Base-by-base conservation (phyloP, 73 alveolate genomes). In the Paramecium bursaria region DNA sequence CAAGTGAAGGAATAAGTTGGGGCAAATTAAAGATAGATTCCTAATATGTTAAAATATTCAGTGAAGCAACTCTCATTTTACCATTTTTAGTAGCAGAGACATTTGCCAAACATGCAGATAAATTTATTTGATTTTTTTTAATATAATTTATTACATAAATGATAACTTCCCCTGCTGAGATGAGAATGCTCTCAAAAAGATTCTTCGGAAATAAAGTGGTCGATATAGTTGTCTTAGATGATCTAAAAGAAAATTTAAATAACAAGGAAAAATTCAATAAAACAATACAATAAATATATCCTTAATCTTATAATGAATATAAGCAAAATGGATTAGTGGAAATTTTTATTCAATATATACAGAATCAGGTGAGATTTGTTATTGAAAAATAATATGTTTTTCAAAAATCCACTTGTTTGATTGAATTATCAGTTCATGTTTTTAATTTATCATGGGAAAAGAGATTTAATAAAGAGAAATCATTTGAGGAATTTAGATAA, bases 1-100 rank as follows among this genome's bases (percentile, higher is more conserved):
- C 99, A 15, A 99, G 97, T 85, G 99, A 98, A 87, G 99, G 99
- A 21, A 98, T 95, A 39, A 88, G 98, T 52, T 94, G 99, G 99
- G 98, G 99, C 13, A 95, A 95, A 80, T 93, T 93, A 47, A 91
- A 93, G 86, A 86, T 88, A 14, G 95, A 91, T 29, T 95, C 98
- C 15, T 57, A 86, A 55, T 94, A 94, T 75, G 95, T 94, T 46
- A 97, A 97, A 87, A 85, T 97, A n/a, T 97, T 85, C 85, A 90
- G 97, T 27, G 99, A 97, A 76, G 95, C 97, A 11, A 61, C 98
- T 25, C 74, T 95, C 15, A 98, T 94, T 9, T 92, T 95, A 46
- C 99, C 99, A 15, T 86, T 97, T 21, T 48, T 97, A 54, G 98
- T 97, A 48, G 99, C 97, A 26, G 95, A 95, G 87, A 95, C 98